Conservation (phyloP, 116 monocot genomes). For the Papilionanthe hybrid region DNA sequence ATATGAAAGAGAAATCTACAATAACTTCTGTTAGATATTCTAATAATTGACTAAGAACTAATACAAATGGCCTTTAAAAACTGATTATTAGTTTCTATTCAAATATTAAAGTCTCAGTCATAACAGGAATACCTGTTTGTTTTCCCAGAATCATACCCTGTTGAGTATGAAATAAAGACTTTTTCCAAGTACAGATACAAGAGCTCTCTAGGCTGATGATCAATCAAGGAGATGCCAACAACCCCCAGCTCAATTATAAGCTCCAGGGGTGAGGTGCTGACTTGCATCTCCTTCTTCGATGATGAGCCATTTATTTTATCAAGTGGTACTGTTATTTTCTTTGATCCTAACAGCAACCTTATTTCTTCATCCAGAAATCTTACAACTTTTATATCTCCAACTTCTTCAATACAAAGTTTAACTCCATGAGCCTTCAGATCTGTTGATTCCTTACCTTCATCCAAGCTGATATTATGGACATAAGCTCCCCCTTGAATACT, state of each 20-base stretch:
- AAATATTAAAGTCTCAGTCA: background rate
- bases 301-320: slow-evolving; percentile 16
- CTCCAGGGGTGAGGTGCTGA: slow-evolving; percentile 50
- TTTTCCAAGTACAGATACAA: slow-evolving; percentile 79
- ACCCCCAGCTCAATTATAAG: slow-evolving; percentile 76
- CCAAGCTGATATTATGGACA: slow-evolving; percentile 46
- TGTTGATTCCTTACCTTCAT: slow-evolving; percentile 29
- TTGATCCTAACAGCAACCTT: slow-evolving; percentile 9
- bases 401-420: slow-evolving; percentile 38
- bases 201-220: slow-evolving; percentile 83
- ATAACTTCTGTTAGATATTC: background rate
- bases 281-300: slow-evolving; percentile 32
- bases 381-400: slow-evolving; percentile 53
- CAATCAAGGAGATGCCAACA: slow-evolving; percentile 82
- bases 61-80: background rate
- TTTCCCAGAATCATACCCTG: slow-evolving; percentile 66
- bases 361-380: slow-evolving; percentile 40
- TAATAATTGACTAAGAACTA: background rate
- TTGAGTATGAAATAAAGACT: slow-evolving; percentile 80
- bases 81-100: slow-evolving; percentile 1
- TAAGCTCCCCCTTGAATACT: slow-evolving; percentile 24
- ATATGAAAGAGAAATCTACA: background rate
- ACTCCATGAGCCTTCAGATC: slow-evolving; percentile 42
- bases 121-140: slow-evolving; percentile 70
- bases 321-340: slow-evolving; percentile 19